Base-by-base conservation (phyloP, 2,329 filamentous ascomycete species). In the Apiospora saccharicola region DNA sequence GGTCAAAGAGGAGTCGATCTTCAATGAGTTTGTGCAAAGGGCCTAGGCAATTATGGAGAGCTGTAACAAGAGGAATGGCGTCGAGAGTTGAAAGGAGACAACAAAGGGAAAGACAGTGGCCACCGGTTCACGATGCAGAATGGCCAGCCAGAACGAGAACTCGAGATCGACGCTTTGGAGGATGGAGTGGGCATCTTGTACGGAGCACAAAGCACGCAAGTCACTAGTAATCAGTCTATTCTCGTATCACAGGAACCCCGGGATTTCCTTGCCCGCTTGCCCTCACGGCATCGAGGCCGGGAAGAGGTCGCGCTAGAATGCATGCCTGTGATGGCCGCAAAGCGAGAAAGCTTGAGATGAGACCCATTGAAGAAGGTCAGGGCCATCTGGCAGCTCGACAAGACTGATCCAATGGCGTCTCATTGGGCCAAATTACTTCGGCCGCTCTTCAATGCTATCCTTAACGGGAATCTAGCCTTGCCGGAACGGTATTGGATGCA, bases 1-100 rank as follows among this genome's bases (percentile, higher is more conserved):
- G 30, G 70, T 70, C 72, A 73, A 73, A 73, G 70, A 73, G 69
- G 71, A 69, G 37, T 44, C 67, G 43, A 51, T 70, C 71, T 64
- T 70, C 70, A 67, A 49, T 73, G 61, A 67, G 43, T 64, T 41
- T 64, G 57, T 64, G 13, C 5, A 37, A 64, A 41, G 57, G 34
- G 10, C 44, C 67, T 16, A 24, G 49, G 57, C 70, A 68, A 71
- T 71, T 67, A 67, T 70, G 49, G 57, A 41, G 19, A 41, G 57
- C 34, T n/a, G 34, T 22, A 14, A 41, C 30, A 41, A 64, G 57
- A 64, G 30, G 41, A 12, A 64, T 13, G 57, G 57, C 34, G 57
- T 64, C 57, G 57, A 22, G 34, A 14, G 57, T 64, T 64, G 30
- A 64, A 64, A 64, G 57, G 57, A 22, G n/a, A 64, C 43, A 53